phyloP scores from a whole-genome alignment of 2,329 filamentous ascomycete species.

The Akanthomyces muscarius region DNA sequence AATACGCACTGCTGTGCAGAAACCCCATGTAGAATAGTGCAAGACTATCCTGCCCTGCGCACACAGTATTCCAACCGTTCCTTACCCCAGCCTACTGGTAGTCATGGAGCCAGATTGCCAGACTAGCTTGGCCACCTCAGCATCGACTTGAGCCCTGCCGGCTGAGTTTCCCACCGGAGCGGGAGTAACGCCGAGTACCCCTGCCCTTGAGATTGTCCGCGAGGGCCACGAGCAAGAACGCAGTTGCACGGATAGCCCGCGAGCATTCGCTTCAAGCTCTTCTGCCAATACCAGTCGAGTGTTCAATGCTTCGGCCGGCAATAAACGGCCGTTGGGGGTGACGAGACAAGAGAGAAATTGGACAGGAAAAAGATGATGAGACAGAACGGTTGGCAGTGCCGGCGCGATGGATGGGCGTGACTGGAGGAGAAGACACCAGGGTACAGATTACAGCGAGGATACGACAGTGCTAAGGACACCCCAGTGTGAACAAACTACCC shows the following conservation, averaged over 20 bases:
- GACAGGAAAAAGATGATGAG: neutral
- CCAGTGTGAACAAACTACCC: neutral
- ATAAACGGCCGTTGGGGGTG: neutral
- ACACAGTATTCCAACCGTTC: neutral
- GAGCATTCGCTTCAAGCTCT: no score
- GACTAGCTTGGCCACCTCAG: neutral
- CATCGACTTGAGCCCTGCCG: constrained; percentile 4
- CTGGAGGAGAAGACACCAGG: neutral
- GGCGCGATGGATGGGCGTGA: neutral
- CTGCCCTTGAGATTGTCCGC: no score
- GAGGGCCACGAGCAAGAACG: neutral
- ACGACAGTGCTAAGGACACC: neutral
- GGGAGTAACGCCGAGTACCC: neutral
- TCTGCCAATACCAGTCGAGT: no score
- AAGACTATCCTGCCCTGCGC: neutral
- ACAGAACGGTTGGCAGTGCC: constrained; percentile 2
- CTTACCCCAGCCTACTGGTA: neutral
- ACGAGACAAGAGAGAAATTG: neutral
- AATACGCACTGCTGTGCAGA: constrained; percentile 6
- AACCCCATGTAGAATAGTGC: neutral
- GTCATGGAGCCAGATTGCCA: neutral
- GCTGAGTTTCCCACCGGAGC: neutral
- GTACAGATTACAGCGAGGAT: neutral
- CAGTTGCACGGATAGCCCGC: neutral
- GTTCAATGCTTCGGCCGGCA: neutral